Conservation (phyloP, 441 rosid genomes). For the Macaranga tanarius region DNA sequence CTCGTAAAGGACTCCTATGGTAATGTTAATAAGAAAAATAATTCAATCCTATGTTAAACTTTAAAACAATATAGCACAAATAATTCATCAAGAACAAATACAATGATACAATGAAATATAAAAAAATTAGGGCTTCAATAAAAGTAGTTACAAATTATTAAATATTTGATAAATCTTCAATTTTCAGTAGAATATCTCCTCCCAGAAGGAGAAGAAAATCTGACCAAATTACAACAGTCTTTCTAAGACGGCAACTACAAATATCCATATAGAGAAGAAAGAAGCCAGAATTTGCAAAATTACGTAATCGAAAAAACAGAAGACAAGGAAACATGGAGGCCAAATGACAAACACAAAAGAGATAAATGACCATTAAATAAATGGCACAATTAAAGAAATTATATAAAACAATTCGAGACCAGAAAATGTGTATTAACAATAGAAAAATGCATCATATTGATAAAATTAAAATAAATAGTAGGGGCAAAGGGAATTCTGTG, state of each 20-base stretch:
- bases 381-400: not conserved
- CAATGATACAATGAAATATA: not conserved
- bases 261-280: not conserved
- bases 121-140: not conserved
- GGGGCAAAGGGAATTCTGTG: not conserved
- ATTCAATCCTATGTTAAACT: not conserved
- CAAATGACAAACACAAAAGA: not conserved
- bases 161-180: not conserved
- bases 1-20: not conserved
- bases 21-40: not conserved
- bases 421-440: no score
- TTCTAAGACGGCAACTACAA: not conserved
- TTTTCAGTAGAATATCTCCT: not conserved
- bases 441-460: not conserved
- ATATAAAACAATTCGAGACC: not conserved
- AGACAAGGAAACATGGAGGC: not conserved
- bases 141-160: not conserved
- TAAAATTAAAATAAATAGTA: not conserved
- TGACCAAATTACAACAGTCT: not conserved
- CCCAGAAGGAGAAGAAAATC: not conserved
- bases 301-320: not conserved
- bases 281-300: not conserved
- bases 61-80: not conserved
- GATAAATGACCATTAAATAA: not conserved
- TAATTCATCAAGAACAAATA: not conserved